These are phyloP conservation scores for Pyrenophora tritici-repentis DNA, from an alignment of 2,329 filamentous ascomycete species.

Conservation along the genomic window DNA sequence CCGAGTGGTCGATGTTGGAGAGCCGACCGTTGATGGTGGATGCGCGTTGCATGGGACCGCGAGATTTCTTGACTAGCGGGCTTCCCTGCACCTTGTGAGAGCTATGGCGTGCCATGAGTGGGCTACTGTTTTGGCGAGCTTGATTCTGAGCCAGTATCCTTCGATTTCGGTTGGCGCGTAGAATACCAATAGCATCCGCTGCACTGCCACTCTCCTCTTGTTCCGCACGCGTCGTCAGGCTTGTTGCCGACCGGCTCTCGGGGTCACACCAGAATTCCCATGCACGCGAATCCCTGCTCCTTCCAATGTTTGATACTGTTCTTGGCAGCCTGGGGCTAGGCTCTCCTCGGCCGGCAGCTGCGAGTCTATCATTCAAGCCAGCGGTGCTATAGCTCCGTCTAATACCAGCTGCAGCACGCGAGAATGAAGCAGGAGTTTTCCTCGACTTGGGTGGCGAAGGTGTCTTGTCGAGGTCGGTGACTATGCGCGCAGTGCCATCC, in stretches of 20 bases:
- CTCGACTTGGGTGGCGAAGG: conserved; percentile 67
- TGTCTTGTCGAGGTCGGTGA: conserved; percentile 69
- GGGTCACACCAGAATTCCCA: conserved; percentile 92
- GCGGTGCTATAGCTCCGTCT: conserved; percentile 75
- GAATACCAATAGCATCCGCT: conserved; percentile 77
- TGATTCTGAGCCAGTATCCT: conserved; percentile 58
- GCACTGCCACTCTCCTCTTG: conserved; percentile 80
- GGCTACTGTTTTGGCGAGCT: conserved; percentile 69
- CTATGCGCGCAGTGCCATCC: conserved; percentile 88
- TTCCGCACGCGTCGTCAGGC: conserved; percentile 79
- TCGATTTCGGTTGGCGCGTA: conserved; percentile 70
- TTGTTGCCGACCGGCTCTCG: conserved; percentile 68
- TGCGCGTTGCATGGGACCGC: conserved; percentile 42
- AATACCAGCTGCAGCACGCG: conserved; percentile 56
- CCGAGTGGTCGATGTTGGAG: conserved; percentile 30
- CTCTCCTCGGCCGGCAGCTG: conserved; percentile 32
- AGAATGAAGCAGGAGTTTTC: conserved; percentile 52
- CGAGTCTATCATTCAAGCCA: conserved; percentile 45
- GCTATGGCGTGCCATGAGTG: conserved; percentile 37
- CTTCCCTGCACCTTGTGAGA: conserved; percentile 37
- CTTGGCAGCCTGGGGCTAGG: conserved; percentile 48
- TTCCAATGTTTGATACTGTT: conserved; percentile 63
- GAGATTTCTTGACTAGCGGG: conserved; percentile 45
- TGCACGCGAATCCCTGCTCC: conserved; percentile 83
- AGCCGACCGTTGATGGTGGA: conserved; percentile 44